Evolutionary conservation across 164 flowering plant genomes (phyloP).

Genomic region (Aristolochia fimbriata): DNA sequence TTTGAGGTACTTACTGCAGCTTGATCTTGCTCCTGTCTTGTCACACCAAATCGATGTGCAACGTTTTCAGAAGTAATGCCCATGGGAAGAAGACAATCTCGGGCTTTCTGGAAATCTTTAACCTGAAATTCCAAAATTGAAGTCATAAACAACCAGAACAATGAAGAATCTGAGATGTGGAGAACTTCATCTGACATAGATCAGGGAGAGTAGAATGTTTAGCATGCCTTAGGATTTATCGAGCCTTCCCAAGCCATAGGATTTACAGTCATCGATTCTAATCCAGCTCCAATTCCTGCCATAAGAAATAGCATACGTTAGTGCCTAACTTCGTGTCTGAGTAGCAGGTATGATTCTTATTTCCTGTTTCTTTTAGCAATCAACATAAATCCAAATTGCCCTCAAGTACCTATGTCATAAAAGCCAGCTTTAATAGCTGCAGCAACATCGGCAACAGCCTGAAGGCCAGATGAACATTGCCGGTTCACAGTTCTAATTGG

Average conservation of each 20-base stretch:
- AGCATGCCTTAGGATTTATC: conserved; percentile 68
- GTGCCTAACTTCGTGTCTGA: not conserved
- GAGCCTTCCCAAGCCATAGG: conserved; percentile 60
- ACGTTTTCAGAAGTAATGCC: conserved; percentile 98
- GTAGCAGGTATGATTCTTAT: too few relatives aligned
- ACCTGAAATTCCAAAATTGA: conserved; percentile 32
- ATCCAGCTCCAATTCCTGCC: conserved; percentile 91
- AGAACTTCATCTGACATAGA: not conserved
- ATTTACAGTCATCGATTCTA: conserved; percentile 85
- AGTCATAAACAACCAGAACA: not conserved
- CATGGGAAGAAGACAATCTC: conserved; percentile 95
- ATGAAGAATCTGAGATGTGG: not conserved
- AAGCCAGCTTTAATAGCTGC: conserved; percentile 97
- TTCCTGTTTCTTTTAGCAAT: not conserved
- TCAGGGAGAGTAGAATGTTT: not conserved
- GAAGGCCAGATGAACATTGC: conserved; percentile 98
- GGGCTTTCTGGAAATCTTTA: conserved; percentile 50
- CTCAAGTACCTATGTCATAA: conserved; percentile 73
- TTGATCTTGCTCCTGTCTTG: conserved; percentile 89
- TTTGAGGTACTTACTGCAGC: conserved; percentile 74
- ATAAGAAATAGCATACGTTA: conserved; percentile 1
- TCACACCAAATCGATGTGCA: conserved; percentile 82
- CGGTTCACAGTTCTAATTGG: conserved; percentile 92
- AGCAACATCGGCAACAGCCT: conserved; percentile 99
- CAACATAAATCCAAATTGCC: not conserved